These are phyloP conservation scores for Ustilago esculenta DNA, from an alignment of 1,284 basidiomycete genomes.

Conservation along the genomic window DNA sequence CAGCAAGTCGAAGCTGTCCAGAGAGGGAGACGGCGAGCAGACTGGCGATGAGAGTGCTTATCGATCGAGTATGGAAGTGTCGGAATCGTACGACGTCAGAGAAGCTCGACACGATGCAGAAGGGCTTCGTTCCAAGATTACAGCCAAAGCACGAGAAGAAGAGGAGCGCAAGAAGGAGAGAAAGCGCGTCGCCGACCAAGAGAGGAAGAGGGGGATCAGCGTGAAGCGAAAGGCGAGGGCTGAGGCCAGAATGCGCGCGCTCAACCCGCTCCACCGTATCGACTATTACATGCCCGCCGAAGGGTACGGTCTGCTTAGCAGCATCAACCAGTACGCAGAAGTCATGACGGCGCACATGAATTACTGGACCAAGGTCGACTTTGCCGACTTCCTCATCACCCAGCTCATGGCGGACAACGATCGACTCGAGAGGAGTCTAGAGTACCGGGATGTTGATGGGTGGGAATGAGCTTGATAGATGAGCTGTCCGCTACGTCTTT, in stretches of 20 bases:
- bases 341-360: conserved; percentile 60
- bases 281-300: conserved; percentile 56
- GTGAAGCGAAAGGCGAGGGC: conserved; percentile 30
- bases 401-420: conserved; percentile 52
- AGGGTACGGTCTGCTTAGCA: conserved; percentile 41
- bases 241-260: conserved; percentile 37
- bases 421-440: conserved; percentile 34
- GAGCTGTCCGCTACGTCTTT: too few relatives aligned
- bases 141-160: conserved; percentile 21
- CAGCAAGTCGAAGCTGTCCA: conserved; percentile 11
- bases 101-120: conserved; percentile 17
- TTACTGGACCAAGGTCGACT: conserved; percentile 59
- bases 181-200: conserved; percentile 17
- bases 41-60: conserved; percentile 12
- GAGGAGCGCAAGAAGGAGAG: conserved; percentile 36
- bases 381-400: conserved; percentile 59
- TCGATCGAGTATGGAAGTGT: conserved; percentile 26
- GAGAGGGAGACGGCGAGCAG: conserved; percentile 20
- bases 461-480: conserved; percentile 23
- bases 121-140: conserved; percentile 14
- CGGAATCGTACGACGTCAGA: conserved; percentile 27
- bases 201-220: conserved; percentile 36
- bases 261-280: conserved; percentile 42
- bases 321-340: conserved; percentile 54
- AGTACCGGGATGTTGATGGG: conserved; percentile 37